Conservation (phyloP, 768 basidiomycete genomes). For the Piloderma croceum region DNA sequence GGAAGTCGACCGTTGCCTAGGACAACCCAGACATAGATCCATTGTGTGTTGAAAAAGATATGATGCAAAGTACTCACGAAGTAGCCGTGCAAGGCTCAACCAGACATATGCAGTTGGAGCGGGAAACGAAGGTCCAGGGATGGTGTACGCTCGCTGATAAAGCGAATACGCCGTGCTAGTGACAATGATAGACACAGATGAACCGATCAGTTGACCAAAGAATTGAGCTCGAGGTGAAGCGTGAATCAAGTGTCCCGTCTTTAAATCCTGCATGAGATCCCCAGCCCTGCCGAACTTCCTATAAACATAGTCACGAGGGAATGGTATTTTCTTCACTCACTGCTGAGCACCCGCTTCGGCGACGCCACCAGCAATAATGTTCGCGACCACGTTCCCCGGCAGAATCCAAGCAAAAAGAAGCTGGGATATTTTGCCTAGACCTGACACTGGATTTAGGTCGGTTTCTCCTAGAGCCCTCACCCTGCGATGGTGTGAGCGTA, state of each 20-base stretch:
- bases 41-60: not conserved
- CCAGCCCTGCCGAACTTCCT: slow-evolving; percentile 57
- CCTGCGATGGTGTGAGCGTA: slow-evolving; percentile 31
- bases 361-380: slow-evolving; percentile 96
- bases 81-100: slow-evolving; percentile 69
- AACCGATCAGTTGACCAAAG: slow-evolving; percentile 89
- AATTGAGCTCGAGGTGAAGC: slow-evolving; percentile 94
- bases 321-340: slow-evolving; percentile 47
- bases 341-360: slow-evolving; percentile 94
- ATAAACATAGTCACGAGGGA: not conserved
- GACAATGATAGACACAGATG: slow-evolving; percentile 80
- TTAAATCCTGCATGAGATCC: slow-evolving; percentile 97
- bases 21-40: slow-evolving; percentile 3
- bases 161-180: slow-evolving; percentile 84
- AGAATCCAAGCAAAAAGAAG: slow-evolving; percentile 92
- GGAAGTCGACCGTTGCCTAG: slow-evolving; percentile 82
- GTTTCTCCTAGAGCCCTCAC: slow-evolving; percentile 95
- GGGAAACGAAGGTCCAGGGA: slow-evolving; percentile 92
- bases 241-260: slow-evolving; percentile 89
- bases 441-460: slow-evolving; percentile 88
- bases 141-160: slow-evolving; percentile 81
- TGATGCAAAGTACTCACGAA: slow-evolving; percentile 45
- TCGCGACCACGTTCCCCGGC: slow-evolving; percentile 94
- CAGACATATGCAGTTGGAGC: slow-evolving; percentile 95
- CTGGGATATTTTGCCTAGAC: slow-evolving; percentile 92